Percentiles rank a stretch among this genome's conserved stretches.
These are phyloP conservation scores for Cadophora sp. DNA, from an alignment of 2,329 filamentous ascomycete genomes.

Conservation along the genomic window DNA sequence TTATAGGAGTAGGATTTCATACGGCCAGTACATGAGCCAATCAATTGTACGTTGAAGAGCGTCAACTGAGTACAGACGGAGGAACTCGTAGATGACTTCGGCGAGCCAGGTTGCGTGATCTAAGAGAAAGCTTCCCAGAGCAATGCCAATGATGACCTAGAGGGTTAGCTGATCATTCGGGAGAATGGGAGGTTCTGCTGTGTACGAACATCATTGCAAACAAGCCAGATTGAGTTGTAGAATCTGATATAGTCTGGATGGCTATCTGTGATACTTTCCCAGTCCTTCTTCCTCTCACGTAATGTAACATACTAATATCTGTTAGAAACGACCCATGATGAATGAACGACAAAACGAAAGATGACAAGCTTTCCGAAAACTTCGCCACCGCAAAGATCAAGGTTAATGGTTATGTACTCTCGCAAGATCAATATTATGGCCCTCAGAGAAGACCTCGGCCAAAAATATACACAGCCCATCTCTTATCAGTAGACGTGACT, in stretches of 20 bases:
- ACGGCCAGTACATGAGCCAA: slow-evolving; percentile 94
- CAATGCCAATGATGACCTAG: slow-evolving; percentile 83
- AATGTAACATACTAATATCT: slow-evolving; percentile 59
- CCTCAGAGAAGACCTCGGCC: too few relatives aligned
- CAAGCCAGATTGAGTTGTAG: slow-evolving; percentile 98
- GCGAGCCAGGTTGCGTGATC: slow-evolving; percentile 91
- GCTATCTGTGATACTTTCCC: slow-evolving; percentile 93
- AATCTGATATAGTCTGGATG: slow-evolving; percentile 99
- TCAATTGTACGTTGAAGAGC: slow-evolving; percentile 87
- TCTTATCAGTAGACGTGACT: too few relatives aligned
- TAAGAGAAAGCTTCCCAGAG: slow-evolving; percentile 94
- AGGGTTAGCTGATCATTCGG: too few relatives aligned
- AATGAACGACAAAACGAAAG: too few relatives aligned
- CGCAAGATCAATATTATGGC: too few relatives aligned
- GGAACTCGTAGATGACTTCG: slow-evolving; percentile 74
- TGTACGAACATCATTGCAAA: slow-evolving; percentile 83
- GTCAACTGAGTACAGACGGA: slow-evolving; percentile 85
- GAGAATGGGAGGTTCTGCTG: too few relatives aligned
- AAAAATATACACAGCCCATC: too few relatives aligned
- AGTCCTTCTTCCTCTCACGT: slow-evolving; percentile 86
- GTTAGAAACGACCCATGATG: too few relatives aligned
- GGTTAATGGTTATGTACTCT: too few relatives aligned
- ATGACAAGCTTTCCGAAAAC: too few relatives aligned
- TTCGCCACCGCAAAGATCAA: too few relatives aligned
- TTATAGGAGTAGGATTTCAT: neutral